These are phyloP conservation scores for Nevesoporus exiguus DNA, from an alignment of 768 basidiomycete genomes.

Conservation along the genomic window DNA sequence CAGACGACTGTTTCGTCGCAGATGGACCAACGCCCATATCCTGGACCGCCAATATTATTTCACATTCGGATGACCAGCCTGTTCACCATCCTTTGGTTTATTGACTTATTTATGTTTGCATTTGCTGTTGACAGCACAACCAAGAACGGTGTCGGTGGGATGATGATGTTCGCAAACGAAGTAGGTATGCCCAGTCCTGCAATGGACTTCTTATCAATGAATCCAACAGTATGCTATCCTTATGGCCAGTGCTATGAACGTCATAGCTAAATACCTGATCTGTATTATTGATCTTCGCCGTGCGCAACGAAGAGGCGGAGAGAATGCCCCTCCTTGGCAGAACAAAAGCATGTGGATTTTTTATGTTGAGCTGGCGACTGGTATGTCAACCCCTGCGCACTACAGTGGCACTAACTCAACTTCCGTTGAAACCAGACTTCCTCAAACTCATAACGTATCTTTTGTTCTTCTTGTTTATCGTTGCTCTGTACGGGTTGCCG, in stretches of 20 bases:
- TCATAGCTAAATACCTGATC: conserved; percentile 78
- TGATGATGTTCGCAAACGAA: conserved; percentile 95
- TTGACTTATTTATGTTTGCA: conserved; percentile 74
- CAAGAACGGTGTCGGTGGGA: conserved; percentile 76
- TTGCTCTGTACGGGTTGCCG: conserved; percentile 91
- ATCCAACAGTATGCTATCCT: conserved; percentile 77
- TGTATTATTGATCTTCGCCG: conserved; percentile 79
- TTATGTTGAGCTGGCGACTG: conserved; percentile 89
- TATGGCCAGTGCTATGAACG: conserved; percentile 74
- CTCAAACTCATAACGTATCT: conserved; percentile 90
- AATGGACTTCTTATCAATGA: conserved; percentile 9
- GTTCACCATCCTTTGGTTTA: conserved; percentile 68
- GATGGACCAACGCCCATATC: conserved; percentile 97
- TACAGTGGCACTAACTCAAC: conserved; percentile 1
- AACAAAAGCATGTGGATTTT: conserved; percentile 97
- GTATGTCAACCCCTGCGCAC: conserved; percentile 41
- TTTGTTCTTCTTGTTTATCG: conserved; percentile 89
- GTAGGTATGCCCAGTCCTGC: conserved; percentile 40
- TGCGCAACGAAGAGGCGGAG: conserved; percentile 73
- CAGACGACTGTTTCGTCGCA: conserved; percentile 31
- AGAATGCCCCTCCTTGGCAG: conserved; percentile 91
- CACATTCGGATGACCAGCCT: conserved; percentile 79
- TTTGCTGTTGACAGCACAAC: conserved; percentile 81
- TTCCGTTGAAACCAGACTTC: conserved; percentile 60
- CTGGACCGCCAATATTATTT: conserved; percentile 77